Evolutionary conservation across 768 basidiomycete species (phyloP).

Genomic region (Saitozyma sp.): DNA sequence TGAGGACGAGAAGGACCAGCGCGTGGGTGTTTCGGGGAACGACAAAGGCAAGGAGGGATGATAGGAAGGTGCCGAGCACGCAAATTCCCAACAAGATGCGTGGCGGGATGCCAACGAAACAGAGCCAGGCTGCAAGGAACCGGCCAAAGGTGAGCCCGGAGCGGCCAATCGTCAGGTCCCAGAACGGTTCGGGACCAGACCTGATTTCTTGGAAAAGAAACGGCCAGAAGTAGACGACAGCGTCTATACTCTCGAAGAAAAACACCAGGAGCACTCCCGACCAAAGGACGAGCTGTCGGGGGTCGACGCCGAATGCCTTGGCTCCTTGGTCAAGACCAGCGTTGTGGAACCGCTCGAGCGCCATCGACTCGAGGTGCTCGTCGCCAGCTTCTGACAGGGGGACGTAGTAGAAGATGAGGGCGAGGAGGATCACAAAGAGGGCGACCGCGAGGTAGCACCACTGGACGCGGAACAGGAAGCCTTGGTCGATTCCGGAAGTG

Average conservation of each 20-base stretch:
- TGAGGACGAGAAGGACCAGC: conserved; percentile 28
- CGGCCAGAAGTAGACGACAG: conserved; percentile 32
- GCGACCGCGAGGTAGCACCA: conserved; percentile 49
- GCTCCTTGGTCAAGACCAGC: conserved; percentile 20
- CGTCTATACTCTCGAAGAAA: conserved; percentile 42
- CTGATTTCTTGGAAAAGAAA: conserved; percentile 19
- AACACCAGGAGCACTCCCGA: conserved; percentile 33
- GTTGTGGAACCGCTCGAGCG: conserved; percentile 20
- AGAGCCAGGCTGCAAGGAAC: conserved; percentile 31
- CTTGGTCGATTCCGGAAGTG: conserved; percentile 20
- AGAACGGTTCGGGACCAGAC: conserved; percentile 13
- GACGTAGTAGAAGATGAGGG: conserved; percentile 47
- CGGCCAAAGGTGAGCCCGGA: conserved; percentile 41
- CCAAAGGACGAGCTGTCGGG: conserved; percentile 16
- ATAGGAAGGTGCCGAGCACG: conserved; percentile 35
- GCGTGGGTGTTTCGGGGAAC: conserved; percentile 19
- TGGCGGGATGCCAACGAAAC: conserved; percentile 40
- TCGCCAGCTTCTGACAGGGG: conserved; percentile 41
- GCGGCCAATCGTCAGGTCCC: conserved; percentile 14
- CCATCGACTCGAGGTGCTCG: conserved; percentile 37
- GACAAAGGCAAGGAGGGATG: conserved; percentile 27
- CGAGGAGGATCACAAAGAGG: conserved; percentile 42
- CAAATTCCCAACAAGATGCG: conserved; percentile 32
- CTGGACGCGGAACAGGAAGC: conserved; percentile 40
- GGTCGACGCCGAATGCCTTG: conserved; percentile 20